Evolutionary conservation across 73 alveolate genomes (phyloP).

Genomic region (Stentor roeselii): DNA sequence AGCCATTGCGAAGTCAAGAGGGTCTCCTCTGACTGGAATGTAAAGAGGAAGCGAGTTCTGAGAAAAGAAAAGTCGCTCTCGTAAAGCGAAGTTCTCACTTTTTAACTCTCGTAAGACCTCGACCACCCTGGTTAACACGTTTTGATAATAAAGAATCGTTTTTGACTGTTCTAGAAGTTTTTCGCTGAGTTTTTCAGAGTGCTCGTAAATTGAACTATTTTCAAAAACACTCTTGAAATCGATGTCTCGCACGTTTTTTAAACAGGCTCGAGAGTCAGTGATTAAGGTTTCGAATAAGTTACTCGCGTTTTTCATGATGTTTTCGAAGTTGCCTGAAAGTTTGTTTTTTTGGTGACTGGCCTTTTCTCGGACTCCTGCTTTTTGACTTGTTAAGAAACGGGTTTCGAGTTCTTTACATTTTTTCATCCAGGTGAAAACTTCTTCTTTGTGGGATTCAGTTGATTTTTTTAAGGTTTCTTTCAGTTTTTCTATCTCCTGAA

Average conservation of each 20-base stretch:
- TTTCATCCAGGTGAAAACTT: not conserved
- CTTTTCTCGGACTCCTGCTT: not conserved
- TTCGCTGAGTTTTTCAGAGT: not conserved
- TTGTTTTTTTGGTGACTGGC: not conserved
- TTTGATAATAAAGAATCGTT: not conserved
- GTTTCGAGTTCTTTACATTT: not conserved
- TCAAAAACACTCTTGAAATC: not conserved
- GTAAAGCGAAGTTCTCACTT: not conserved
- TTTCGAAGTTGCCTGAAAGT: not conserved
- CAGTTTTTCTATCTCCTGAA: too few species aligned
- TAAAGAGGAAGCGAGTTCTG: conserved; percentile 33
- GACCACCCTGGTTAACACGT: not conserved
- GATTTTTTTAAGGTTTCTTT: too few species aligned
- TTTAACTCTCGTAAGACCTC: not conserved
- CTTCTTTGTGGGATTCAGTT: too few species aligned
- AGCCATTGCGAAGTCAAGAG: conserved; percentile 51
- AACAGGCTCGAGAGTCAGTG: not conserved
- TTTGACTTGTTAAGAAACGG: not conserved
- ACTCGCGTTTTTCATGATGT: not conserved
- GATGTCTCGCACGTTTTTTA: too few species aligned
- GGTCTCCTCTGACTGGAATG: conserved; percentile 63
- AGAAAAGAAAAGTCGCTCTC: not conserved
- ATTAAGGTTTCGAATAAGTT: not conserved
- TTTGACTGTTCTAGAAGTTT: not conserved
- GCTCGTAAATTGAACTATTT: not conserved